Evolutionary conservation across 495 filamentous ascomycete genomes (phyloP).

Genomic region (Penicillium desertorum): DNA sequence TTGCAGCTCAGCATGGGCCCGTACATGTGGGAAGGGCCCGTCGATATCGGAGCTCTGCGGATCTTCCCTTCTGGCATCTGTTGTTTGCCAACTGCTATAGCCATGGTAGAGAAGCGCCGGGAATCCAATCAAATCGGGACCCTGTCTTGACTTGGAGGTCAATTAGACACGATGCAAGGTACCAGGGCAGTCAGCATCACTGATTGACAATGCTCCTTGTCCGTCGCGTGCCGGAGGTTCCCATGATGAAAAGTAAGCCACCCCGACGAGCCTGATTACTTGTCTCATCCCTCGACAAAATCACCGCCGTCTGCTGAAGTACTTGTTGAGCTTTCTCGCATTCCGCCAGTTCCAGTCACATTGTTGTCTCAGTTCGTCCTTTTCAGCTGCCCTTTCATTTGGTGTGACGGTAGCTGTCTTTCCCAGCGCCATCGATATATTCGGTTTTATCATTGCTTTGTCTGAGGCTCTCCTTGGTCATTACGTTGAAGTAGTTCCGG

Average conservation of each 20-base stretch:
- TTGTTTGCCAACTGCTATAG: neutral
- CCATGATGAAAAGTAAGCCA: neutral
- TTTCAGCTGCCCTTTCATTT: neutral
- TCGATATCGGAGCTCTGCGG: slow-evolving; percentile 4
- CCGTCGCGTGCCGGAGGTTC: slow-evolving; percentile 7
- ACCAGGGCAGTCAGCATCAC: slow-evolving; percentile 13
- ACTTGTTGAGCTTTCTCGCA: neutral
- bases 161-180: neutral
- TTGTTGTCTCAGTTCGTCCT: neutral
- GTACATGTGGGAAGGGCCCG: neutral
- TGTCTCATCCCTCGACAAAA: neutral
- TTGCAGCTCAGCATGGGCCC: neutral
- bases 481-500: neutral
- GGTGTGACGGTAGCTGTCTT: neutral
- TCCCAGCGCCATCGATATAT: neutral
- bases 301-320: neutral
- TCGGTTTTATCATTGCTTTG: neutral
- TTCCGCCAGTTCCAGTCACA: neutral
- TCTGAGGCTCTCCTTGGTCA: neutral
- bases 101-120: neutral
- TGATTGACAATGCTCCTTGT: slow-evolving; percentile 6
- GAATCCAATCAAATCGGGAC: neutral
- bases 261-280: neutral
- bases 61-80: neutral
- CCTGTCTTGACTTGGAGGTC: neutral